These are phyloP conservation scores for Paratrypanosoma confusum DNA, from an alignment of 208 protist species.

Conservation along the genomic window DNA sequence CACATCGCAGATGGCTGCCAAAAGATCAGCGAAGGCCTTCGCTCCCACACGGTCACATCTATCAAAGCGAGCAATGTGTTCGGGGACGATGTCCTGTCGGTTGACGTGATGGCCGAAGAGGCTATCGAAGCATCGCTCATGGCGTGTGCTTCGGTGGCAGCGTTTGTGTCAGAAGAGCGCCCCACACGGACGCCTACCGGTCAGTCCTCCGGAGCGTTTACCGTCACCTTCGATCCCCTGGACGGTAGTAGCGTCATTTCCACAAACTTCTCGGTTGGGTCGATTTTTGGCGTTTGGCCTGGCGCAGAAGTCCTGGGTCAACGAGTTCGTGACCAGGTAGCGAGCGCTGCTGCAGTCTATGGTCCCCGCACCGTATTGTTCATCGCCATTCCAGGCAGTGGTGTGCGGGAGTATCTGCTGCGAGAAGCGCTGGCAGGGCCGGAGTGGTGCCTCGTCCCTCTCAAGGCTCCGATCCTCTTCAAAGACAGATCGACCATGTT, in stretches of 20 bases:
- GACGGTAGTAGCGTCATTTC: conserved; percentile 80
- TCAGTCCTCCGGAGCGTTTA: not conserved
- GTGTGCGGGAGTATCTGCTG: conserved; percentile 9
- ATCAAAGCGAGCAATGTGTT: conserved; percentile 7
- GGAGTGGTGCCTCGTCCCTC: not conserved
- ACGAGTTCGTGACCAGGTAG: conserved; percentile 9
- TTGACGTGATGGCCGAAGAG: conserved; percentile 15
- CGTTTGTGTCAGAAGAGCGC: conserved; percentile 15
- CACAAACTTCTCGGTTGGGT: conserved; percentile 78
- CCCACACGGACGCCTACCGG: conserved; percentile 5
- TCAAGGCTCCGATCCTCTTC: not conserved
- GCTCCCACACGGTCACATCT: conserved; percentile 4
- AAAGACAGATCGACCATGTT: conserved; percentile 16
- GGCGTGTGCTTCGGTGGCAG: conserved; percentile 1
- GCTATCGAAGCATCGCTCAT: conserved; percentile 4
- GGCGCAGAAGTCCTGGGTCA: conserved; percentile 8
- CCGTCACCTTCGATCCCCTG: conserved; percentile 61
- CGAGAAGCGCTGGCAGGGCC: not conserved
- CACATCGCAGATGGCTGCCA: conserved; percentile 11
- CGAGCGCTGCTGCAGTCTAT: conserved; percentile 13
- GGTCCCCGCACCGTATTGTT: conserved; percentile 17
- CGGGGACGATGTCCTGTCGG: conserved; percentile 18
- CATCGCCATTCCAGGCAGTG: conserved; percentile 1
- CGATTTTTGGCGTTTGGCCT: conserved; percentile 32
- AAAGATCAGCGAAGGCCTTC: conserved; percentile 6